Evolutionary conservation across 23 red algal genomes (phyloP), one percentile per base, ranked within the genome.

Genomic region (Agarophyton chilense): DNA sequence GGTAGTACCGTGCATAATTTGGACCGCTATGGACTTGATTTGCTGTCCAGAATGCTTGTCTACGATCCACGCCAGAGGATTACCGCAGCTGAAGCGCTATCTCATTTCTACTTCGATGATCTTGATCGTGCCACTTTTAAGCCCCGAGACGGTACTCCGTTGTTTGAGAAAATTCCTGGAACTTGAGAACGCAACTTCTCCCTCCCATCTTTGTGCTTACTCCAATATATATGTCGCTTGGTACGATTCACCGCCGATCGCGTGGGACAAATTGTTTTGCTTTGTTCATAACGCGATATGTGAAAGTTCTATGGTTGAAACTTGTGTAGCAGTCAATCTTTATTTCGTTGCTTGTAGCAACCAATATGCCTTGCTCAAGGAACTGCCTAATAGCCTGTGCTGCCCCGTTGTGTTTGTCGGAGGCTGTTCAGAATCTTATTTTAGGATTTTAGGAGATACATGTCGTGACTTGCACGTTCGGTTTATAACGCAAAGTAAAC

Each of bases 11-110:
- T 95, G 11, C 54, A 79, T 28, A 74, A 86, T 58, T 62, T 94
- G 6, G 93, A 92, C 76, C 87, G 78, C 26, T 71, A 78, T 10
- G 97, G 92, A 14, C 70, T 94, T 42, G 93, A 99, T 52, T 81
- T 99, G 12, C 83, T 99, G 25, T 72, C 87, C 18, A 92, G 86
- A 78, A 93, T 99, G 90, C 89, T 99, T 28, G 47, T 88, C 7
- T 99, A 95, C 62, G 87, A 99, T 35, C 97, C 97, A 2, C 65
- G 78, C 31, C 47, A 90, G 74, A 83, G 97, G 40, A 99, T 99
- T 64, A 92, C 84, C 9, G 97, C 97, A 2, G 85, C 80, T 14
- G 82, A 82, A 8, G 97, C 97, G 2, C 87, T 99, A 32, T 52
- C 84, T 7, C 97, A 99, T 91, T 82, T 81, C 29, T 99, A 99